Percentiles rank a stretch among this genome's conserved stretches.
phyloP scores from a whole-genome alignment of 176 grass and related monocot genomes.

The Oryza meridionalis region DNA sequence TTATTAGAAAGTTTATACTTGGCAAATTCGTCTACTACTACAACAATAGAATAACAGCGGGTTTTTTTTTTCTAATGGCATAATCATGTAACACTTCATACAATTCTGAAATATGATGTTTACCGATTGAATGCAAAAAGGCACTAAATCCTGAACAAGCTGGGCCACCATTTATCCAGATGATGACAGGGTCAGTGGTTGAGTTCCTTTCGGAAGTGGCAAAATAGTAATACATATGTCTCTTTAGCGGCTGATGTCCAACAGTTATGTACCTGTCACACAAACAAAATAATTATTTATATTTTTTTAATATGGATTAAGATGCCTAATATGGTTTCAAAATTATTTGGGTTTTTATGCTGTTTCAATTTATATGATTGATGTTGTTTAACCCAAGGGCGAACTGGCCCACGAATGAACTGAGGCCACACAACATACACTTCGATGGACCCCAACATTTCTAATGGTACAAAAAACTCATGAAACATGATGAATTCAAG shows the following conservation, averaged over 20 bases:
- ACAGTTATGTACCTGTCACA: conserved; percentile 55
- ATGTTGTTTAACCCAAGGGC: neutral
- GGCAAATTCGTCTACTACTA: neutral
- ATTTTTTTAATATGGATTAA: neutral
- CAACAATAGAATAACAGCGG: no score
- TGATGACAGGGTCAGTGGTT: conserved; percentile 51
- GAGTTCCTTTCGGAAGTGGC: conserved; percentile 67
- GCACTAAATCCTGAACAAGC: conserved; percentile 59
- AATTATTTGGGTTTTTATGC: neutral
- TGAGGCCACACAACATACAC: neutral
- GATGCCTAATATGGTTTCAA: neutral
- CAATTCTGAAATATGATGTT: neutral
- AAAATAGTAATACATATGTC: conserved; percentile 67
- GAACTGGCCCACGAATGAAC: neutral
- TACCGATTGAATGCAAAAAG: conserved; percentile 54
- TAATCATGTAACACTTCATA: neutral
- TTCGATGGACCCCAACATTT: neutral
- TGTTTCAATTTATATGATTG: neutral
- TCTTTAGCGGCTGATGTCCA: conserved; percentile 39
- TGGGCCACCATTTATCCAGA: conserved; percentile 74
- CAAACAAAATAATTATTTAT: neutral
- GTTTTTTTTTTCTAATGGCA: neutral
- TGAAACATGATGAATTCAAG: no score
- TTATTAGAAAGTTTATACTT: neutral
- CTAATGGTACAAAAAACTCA: neutral